These are phyloP conservation scores for Cinnamomum chago DNA, from an alignment of 164 flowering plant genomes.

Conservation along the genomic window DNA sequence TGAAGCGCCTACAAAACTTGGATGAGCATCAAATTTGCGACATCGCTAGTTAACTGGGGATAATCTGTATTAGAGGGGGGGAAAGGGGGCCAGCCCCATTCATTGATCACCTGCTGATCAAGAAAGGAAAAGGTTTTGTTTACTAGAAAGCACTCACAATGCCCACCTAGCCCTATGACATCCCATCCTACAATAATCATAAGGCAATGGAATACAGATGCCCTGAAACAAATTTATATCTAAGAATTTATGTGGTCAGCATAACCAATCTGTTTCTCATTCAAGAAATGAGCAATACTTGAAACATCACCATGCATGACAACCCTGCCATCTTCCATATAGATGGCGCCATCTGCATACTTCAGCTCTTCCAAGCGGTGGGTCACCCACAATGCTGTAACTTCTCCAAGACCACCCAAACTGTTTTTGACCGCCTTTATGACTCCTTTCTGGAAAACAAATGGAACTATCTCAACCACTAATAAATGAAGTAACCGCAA, in stretches of 20 bases:
- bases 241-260: conserved; percentile 31
- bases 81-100: too few species aligned
- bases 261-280: conserved; percentile 42
- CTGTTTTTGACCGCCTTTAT: conserved; percentile 73
- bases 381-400: conserved; percentile 93
- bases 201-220: background rate
- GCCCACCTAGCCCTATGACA: too few species aligned
- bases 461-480: background rate
- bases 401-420: conserved; percentile 43
- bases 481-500: too few species aligned
- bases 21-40: too few species aligned
- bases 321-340: conserved; percentile 81
- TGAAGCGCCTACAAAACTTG: too few species aligned
- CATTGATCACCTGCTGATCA: too few species aligned
- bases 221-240: conserved; percentile 1
- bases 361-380: conserved; percentile 90
- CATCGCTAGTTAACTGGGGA: too few species aligned
- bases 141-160: too few species aligned
- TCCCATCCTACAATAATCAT: too few species aligned
- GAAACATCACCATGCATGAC: conserved; percentile 52
- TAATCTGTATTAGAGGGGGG: too few species aligned
- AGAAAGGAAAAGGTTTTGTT: too few species aligned
- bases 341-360: conserved; percentile 93
- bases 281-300: conserved; percentile 37
- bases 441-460: conserved; percentile 57